Conservation (phyloP, 139 green algal genomes). For the Coelastrella sp. region DNA sequence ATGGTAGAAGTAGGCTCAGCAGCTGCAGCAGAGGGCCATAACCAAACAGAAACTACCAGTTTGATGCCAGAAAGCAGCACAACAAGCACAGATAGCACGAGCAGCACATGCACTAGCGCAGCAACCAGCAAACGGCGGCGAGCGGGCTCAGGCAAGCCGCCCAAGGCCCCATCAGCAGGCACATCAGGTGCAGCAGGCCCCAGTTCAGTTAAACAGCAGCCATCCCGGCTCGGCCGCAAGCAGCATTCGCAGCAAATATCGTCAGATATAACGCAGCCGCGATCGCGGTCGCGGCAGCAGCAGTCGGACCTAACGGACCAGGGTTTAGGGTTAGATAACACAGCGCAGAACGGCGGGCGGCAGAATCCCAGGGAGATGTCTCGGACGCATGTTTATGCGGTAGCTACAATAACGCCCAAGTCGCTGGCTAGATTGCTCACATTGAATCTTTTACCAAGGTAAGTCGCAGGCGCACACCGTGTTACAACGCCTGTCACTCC, state of each 20-base stretch:
- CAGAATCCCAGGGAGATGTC: slow-evolving; percentile 14
- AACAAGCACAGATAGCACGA: slow-evolving; percentile 41
- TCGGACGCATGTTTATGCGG: slow-evolving; percentile 36
- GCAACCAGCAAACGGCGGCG: slow-evolving; percentile 38
- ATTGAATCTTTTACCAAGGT: slow-evolving; percentile 34
- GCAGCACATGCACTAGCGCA: slow-evolving; percentile 40
- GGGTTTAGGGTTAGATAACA: neutral
- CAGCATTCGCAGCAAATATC: slow-evolving; percentile 7
- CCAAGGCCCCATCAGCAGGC: slow-evolving; percentile 31
- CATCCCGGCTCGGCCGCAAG: slow-evolving; percentile 18
- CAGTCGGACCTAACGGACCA: slow-evolving; percentile 26
- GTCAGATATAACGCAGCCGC: neutral
- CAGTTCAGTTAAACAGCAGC: neutral
- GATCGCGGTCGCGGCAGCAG: slow-evolving; percentile 10
- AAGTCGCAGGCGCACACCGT: neutral
- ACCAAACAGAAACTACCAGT: slow-evolving; percentile 23
- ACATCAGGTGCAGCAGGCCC: slow-evolving; percentile 2
- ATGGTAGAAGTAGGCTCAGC: slow-evolving; percentile 31
- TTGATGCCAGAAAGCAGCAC: slow-evolving; percentile 28
- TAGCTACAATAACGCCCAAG: slow-evolving; percentile 44
- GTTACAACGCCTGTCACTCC: neutral
- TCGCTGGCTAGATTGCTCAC: slow-evolving; percentile 17
- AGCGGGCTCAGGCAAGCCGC: slow-evolving; percentile 24
- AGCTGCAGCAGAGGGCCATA: neutral
- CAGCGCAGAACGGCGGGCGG: slow-evolving; percentile 13